These are phyloP conservation scores for Gossypium trilobum DNA, from an alignment of 441 rosid species.

Conservation along the genomic window DNA sequence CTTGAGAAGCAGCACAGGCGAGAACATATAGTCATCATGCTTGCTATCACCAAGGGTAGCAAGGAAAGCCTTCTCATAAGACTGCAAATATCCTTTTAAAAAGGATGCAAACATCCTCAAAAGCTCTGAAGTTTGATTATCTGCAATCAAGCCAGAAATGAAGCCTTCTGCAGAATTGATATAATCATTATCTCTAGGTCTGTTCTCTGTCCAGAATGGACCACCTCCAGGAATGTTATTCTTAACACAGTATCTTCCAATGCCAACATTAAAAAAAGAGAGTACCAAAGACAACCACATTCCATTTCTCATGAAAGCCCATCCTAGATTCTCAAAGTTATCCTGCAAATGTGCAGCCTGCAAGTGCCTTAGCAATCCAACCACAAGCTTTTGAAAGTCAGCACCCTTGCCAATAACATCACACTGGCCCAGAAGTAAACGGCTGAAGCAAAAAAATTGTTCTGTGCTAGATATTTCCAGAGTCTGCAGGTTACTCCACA, in stretches of 20 bases:
- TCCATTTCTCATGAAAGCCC: conserved; percentile 85
- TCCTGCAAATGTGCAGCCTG: conserved; percentile 34
- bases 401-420: conserved; percentile 35
- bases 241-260: conserved; percentile 42
- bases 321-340: conserved; percentile 54
- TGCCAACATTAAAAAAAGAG: conserved; percentile 59
- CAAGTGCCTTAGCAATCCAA: conserved; percentile 46
- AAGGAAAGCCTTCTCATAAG: conserved; percentile 70
- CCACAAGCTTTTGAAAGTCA: conserved; percentile 38
- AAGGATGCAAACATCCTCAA: conserved; percentile 57
- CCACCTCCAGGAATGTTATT: conserved; percentile 39
- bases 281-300: conserved; percentile 74
- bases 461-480: conserved; percentile 44
- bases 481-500: conserved; percentile 33
- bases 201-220: conserved; percentile 44
- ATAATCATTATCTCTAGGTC: conserved; percentile 43
- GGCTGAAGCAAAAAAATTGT: conserved; percentile 53
- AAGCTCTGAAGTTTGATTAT: conserved; percentile 45
- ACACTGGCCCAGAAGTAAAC: conserved; percentile 39
- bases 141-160: conserved; percentile 48
- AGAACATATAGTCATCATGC: conserved; percentile 26
- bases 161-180: conserved; percentile 51
- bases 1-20: conserved; percentile 74
- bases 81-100: conserved; percentile 47
- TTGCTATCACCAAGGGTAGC: conserved; percentile 34